Base-by-base conservation (phyloP, 768 basidiomycete genomes). In the Boletales sp. region DNA sequence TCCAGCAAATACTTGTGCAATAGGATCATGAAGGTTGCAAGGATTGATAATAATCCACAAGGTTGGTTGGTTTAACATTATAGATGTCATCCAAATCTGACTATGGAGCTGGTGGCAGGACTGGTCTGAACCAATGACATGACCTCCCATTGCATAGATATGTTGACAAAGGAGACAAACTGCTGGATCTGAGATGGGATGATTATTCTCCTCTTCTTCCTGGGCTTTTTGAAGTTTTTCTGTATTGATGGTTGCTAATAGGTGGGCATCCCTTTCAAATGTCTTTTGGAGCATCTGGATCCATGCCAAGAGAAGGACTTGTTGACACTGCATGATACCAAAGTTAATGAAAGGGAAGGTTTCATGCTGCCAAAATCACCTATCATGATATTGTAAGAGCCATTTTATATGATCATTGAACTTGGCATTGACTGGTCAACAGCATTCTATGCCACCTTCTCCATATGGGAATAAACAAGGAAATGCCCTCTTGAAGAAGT, bases 21-120 rank as follows among this genome's bases (percentile, higher is more conserved):
- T 53, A 0, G 48, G 34, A 12, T 49, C 12, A 13, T 56, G 55
- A 0, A 46, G 5, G 8, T 53, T 36, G 1, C 40, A 34, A 0
- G 51, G 44, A 17, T 55, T 51, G 4, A 55, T 48, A 0, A 42
- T 51, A 0, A 55, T 41, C 46, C 54, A 51, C 0, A 51, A 10
- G 3, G 19, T 34, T 1, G 36, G 53, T 28, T 40, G 48, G 10
- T 43, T 38, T 1, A 50, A 8, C 12, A 42, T 38, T 0, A 54
- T 39, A 0, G 41, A 41, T 4, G 32, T 54, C 1, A 21, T 8
- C 49, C 53, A 54, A 3, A 54, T 46, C 5, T 43, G 48, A 34
- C 48, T 39, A 2, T 17, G 4, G 0, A 54, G 19, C 14, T 39
- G 31, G 4, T 46, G 17, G 1, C 21, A 18, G 8, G 31, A 7